Base-by-base conservation (phyloP, 2,329 filamentous ascomycete species). In the Diaporthe vaccinii region DNA sequence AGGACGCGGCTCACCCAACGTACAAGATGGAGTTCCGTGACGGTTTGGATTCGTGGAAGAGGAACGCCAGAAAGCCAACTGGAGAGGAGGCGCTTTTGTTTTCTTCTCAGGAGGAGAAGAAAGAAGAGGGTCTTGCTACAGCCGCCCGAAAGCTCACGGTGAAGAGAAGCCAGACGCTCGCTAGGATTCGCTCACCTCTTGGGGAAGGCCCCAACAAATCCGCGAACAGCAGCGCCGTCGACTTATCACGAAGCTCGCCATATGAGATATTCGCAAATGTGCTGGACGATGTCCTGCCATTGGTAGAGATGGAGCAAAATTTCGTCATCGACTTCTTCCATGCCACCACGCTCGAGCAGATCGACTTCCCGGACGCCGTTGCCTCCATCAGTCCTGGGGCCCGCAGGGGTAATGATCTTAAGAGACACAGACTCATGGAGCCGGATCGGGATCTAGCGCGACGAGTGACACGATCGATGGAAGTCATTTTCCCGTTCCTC, bases 301-400 rank as follows among this genome's bases (percentile, higher is more conserved):
- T 98, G 74, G 92, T 98, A 75, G 93, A 95, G 79, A 96, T 96
- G 83, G 97, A 99, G 84, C 96, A 99, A 83, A 98, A 98, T 82
- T 99, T 98, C 82, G 88, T 98, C 67, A 92, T 98, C n/a, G 95
- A 98, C 79, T 97, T 98, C 83, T 98, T 98, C 89, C 96, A 98
- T 80, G 91, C 97, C 36, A 94, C 93, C n/a, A 97, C 95, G 2
- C 88, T 96, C 39, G 93, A 95, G 80, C 93, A 92, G 49, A 85
- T 90, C 22, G 96, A 98, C 81, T 98, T 98, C 81, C 89, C 93
- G 1, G 97, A 98, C 78, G 90, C 93, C 3, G 93, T 98, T 25
- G 87, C 90, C 28, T 88, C 90, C 2, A 87, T 88, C 2, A 85
- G 89, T 34, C 95, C 95, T 9, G 90, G 92, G 57, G 88, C 92